Evolutionary conservation across 108 stramenopile species (phyloP).

Genomic region (Licmophora abbreviata): DNA sequence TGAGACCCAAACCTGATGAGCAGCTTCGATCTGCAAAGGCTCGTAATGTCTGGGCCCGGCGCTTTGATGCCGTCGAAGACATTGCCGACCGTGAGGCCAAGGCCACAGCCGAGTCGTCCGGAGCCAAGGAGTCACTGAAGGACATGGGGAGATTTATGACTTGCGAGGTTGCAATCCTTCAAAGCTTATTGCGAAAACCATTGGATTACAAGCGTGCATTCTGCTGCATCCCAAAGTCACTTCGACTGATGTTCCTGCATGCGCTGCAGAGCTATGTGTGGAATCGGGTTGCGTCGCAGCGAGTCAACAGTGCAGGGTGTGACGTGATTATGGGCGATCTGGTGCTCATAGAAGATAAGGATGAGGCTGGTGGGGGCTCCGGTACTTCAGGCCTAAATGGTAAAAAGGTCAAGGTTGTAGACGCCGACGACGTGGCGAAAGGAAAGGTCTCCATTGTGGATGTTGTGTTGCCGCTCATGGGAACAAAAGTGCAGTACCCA

Average conservation of each 20-base stretch:
- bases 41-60: constrained; percentile 53
- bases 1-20: constrained; percentile 66
- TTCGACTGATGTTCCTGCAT: constrained; percentile 86
- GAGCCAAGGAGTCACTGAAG: constrained; percentile 34
- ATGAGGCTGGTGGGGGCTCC: constrained; percentile 16
- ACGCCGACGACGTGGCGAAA: constrained; percentile 48
- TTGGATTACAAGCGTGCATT: constrained; percentile 80
- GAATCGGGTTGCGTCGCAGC: constrained; percentile 45
- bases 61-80: constrained; percentile 33
- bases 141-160: constrained; percentile 62
- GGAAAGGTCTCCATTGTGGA: constrained; percentile 58
- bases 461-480: constrained; percentile 79
- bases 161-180: constrained; percentile 55
- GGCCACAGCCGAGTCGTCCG: constrained; percentile 42
- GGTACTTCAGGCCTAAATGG: constrained; percentile 39
- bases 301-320: constrained; percentile 38
- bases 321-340: constrained; percentile 54
- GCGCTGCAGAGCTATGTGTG: constrained; percentile 60
- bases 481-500: constrained; percentile 60
- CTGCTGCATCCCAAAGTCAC: constrained; percentile 62
- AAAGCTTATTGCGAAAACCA: constrained; percentile 49
- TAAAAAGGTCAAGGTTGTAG: constrained; percentile 43
- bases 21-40: constrained; percentile 33
- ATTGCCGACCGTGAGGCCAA: constrained; percentile 29
- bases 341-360: constrained; percentile 44